Conservation (phyloP, 306 rosid genomes). For the Pachyrhizus erosus region DNA sequence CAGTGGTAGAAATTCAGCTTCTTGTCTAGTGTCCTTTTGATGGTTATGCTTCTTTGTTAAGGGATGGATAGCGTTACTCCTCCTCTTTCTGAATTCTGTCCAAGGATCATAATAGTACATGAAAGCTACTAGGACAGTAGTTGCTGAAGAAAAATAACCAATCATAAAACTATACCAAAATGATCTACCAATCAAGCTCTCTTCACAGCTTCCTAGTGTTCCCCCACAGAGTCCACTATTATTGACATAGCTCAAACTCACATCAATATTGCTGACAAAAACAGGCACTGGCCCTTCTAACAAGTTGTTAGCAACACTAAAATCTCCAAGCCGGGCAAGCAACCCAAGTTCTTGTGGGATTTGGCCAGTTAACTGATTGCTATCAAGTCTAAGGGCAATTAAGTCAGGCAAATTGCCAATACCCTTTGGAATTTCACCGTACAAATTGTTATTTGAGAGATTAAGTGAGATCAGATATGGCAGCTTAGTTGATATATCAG, state of each 20-base stretch:
- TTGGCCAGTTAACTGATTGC: too few species aligned
- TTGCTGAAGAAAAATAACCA: slow-evolving; percentile 40
- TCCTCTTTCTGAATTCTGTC: slow-evolving; percentile 10
- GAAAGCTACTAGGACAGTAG: slow-evolving; percentile 8
- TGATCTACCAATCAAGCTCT: slow-evolving; percentile 9
- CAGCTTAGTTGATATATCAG: slow-evolving; percentile 13
- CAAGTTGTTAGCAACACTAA: slow-evolving; percentile 35
- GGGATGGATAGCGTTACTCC: neutral
- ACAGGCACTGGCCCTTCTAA: slow-evolving; percentile 46
- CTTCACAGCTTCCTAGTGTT: slow-evolving; percentile 20
- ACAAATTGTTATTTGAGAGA: slow-evolving; percentile 47
- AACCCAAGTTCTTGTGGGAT: slow-evolving; percentile 44
- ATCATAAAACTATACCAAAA: slow-evolving; percentile 38
- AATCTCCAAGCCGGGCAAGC: neutral
- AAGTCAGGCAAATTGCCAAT: too few species aligned
- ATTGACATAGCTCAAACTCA: slow-evolving; percentile 36
- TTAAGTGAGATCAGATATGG: slow-evolving; percentile 17
- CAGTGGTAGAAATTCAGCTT: slow-evolving; percentile 24
- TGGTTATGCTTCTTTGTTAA: slow-evolving; percentile 24
- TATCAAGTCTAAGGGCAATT: too few species aligned
- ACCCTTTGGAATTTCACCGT: slow-evolving; percentile 53
- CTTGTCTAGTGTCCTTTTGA: neutral
- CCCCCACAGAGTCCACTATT: slow-evolving; percentile 49
- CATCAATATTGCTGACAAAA: neutral
- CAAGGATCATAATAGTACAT: slow-evolving; percentile 4